These are phyloP conservation scores for Urochloa ruziziensis DNA, from an alignment of 176 grass and related monocot genomes.

Conservation along the genomic window DNA sequence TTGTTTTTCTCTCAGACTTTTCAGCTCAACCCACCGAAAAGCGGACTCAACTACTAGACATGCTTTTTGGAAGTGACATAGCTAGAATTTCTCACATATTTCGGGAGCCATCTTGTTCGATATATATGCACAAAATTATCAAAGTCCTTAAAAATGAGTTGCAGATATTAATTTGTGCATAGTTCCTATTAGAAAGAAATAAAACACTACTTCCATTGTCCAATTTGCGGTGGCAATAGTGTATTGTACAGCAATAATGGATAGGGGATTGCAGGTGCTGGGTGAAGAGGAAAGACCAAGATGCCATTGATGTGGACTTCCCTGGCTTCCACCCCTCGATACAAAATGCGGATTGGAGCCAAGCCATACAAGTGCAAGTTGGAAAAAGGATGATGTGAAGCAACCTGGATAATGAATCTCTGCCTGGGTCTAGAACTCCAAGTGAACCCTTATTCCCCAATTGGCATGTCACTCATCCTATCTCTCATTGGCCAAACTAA, in stretches of 20 bases:
- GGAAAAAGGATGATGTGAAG: constrained; percentile 24
- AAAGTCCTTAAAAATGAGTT: neutral
- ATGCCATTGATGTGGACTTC: neutral
- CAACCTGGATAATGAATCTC: constrained; percentile 35
- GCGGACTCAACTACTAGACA: neutral
- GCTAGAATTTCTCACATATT: neutral
- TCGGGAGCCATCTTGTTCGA: neutral
- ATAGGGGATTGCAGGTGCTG: neutral
- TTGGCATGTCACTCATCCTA: neutral
- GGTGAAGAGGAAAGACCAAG: constrained; percentile 8
- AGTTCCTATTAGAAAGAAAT: neutral
- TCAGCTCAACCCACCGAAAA: no score
- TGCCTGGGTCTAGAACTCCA: neutral
- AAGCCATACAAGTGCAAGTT: neutral
- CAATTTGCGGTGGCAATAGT: neutral
- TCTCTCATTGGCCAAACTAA: neutral
- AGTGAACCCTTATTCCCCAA: neutral
- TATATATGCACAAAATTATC: neutral
- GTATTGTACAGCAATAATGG: neutral
- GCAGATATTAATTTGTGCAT: neutral
- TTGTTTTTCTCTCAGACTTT: no score
- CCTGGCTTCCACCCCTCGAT: neutral
- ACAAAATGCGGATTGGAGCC: neutral
- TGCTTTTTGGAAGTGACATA: neutral
- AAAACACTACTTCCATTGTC: neutral